Percentiles rank a stretch among this genome's conserved stretches.
Evolutionary conservation across 139 green algal species (phyloP).

Genomic region (Tetraselmis striata): DNA sequence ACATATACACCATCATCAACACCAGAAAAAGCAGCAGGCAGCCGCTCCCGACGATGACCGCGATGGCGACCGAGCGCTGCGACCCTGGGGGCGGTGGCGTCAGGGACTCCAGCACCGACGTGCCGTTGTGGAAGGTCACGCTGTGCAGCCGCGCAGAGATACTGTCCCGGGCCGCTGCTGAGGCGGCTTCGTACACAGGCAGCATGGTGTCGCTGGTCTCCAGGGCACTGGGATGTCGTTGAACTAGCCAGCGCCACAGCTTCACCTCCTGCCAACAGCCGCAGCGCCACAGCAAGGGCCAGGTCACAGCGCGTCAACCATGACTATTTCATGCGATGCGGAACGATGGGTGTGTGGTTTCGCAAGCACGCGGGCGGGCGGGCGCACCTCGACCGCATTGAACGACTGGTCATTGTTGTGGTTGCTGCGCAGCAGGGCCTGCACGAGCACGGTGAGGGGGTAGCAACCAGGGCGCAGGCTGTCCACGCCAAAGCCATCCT

Average conservation of each 20-base stretch:
- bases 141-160: not conserved
- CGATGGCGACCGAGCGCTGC: not conserved
- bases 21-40: not conserved
- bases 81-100: no score
- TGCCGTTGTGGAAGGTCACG: not conserved
- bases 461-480: not conserved
- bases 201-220: not conserved
- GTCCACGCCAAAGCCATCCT: not conserved
- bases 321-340: no score
- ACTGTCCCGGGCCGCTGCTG: no score
- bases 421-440: not conserved
- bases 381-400: not conserved
- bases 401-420: not conserved
- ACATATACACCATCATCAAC: not conserved
- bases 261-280: not conserved
- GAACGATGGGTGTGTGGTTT: no score
- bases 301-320: no score
- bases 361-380: not conserved
- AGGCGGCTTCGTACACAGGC: not conserved
- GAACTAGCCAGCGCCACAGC: not conserved
- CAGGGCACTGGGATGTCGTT: not conserved
- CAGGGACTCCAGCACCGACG: not conserved
- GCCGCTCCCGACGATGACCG: not conserved
- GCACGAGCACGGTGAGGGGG: not conserved
- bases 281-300: not conserved